phyloP scores from a whole-genome alignment of 768 basidiomycete species.

The Hypsizygus marmoreus region DNA sequence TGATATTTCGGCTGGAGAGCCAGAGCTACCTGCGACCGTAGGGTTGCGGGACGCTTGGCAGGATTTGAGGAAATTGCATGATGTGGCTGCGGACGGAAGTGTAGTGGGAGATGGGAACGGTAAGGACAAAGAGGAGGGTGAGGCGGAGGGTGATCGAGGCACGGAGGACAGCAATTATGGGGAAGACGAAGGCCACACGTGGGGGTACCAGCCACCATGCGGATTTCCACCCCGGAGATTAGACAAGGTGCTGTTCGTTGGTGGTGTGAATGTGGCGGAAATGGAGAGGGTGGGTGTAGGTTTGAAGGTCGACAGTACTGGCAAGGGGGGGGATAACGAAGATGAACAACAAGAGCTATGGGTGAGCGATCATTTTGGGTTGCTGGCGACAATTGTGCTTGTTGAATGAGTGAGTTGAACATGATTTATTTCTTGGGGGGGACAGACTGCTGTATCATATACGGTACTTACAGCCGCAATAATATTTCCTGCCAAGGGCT shows the following conservation, averaged over 20 bases:
- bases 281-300: constrained; percentile 42
- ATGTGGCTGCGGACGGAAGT: background rate
- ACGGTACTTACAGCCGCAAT: too few species aligned
- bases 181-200: constrained; percentile 40
- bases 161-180: constrained; percentile 16
- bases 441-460: too few species aligned
- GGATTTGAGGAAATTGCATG: background rate
- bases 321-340: background rate
- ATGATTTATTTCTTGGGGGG: too few species aligned
- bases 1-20: constrained; percentile 38
- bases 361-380: constrained; percentile 51
- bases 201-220: constrained; percentile 47
- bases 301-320: constrained; percentile 25
- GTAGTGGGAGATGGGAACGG: constrained; percentile 19
- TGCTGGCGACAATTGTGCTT: constrained; percentile 31
- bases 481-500: too few species aligned
- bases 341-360: constrained; percentile 23
- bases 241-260: constrained; percentile 48
- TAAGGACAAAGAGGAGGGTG: constrained; percentile 28
- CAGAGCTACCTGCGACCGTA: constrained; percentile 32
- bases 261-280: constrained; percentile 31
- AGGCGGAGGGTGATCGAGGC: constrained; percentile 11
- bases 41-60: constrained; percentile 48
- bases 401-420: too few species aligned
- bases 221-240: constrained; percentile 37